A percentile compares a stretch with the other conserved stretches of the same genome.
These are phyloP conservation scores for Yamadazyma friedrichii DNA, from an alignment of 1,139 yeast genomes.

Conservation along the genomic window DNA sequence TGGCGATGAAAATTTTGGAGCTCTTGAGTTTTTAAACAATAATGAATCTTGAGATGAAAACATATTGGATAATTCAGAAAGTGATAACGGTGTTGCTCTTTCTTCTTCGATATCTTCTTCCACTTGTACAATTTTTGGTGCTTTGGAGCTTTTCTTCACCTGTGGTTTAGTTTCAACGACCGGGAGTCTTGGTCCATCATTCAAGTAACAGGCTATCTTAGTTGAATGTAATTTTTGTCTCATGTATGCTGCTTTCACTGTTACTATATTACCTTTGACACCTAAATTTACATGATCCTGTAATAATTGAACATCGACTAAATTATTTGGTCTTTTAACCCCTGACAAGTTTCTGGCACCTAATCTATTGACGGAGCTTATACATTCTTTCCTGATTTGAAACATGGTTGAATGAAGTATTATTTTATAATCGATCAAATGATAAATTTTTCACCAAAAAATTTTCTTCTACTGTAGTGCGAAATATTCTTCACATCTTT, in stretches of 20 bases:
- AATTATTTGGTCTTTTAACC: conserved; percentile 25
- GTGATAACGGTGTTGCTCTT: conserved; percentile 29
- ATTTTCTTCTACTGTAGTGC: neutral
- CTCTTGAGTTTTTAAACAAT: neutral
- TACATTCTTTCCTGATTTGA: neutral
- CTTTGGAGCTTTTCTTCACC: conserved; percentile 9
- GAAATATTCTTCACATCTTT: neutral
- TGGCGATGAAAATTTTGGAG: conserved; percentile 1
- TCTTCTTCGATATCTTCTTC: conserved; percentile 10
- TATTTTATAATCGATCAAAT: too few relatives aligned
- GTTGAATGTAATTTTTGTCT: conserved; percentile 68
- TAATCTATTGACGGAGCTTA: neutral
- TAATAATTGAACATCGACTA: conserved; percentile 64
- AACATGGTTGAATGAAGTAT: too few relatives aligned
- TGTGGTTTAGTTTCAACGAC: conserved; percentile 9
- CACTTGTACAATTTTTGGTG: conserved; percentile 12
- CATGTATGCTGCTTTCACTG: conserved; percentile 83
- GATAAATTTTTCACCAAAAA: neutral
- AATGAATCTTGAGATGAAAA: conserved; percentile 16
- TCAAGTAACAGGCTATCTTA: conserved; percentile 73
- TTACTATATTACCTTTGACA: conserved; percentile 66
- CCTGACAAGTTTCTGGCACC: conserved; percentile 17
- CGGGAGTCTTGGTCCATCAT: conserved; percentile 59
- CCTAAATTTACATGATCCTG: conserved; percentile 63
- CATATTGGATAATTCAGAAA: conserved; percentile 38